phyloP scores from a whole-genome alignment of 805 yeast species.

The Pichia californica region DNA sequence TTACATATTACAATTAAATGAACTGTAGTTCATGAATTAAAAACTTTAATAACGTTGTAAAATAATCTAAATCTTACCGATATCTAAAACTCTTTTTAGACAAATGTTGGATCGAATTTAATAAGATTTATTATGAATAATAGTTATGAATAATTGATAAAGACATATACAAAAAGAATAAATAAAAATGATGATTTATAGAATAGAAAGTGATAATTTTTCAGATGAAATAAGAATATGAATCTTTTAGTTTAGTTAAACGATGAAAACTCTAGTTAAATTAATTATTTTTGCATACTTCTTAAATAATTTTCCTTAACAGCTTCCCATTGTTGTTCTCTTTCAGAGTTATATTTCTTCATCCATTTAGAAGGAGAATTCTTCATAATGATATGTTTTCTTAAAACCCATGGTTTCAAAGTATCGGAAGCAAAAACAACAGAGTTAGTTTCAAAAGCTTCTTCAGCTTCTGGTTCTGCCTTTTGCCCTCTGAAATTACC shows the following conservation, averaged over 20 bases:
- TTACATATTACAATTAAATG: too few relatives aligned
- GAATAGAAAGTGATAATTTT: conserved; percentile 11
- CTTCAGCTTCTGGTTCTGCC: conserved; percentile 65
- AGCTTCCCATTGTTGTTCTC: conserved; percentile 28
- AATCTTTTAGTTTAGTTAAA: too few relatives aligned
- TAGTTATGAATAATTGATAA: neutral
- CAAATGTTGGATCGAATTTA: too few relatives aligned
- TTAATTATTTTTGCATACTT: conserved; percentile 29
- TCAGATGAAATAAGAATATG: too few relatives aligned
- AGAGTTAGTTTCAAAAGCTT: conserved; percentile 67
- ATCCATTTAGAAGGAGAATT: conserved; percentile 33
- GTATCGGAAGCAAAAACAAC: conserved; percentile 30
- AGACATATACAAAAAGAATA: neutral
- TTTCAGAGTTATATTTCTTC: conserved; percentile 28
- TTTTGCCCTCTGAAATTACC: conserved; percentile 67
- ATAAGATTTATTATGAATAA: conserved; percentile 9
- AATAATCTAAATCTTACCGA: too few relatives aligned
- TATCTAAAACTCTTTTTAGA: too few relatives aligned
- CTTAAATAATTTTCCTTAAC: conserved; percentile 31
- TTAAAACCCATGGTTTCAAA: conserved; percentile 32
- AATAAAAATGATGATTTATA: conserved; percentile 5
- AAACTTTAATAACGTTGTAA: too few relatives aligned
- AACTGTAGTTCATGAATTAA: too few relatives aligned
- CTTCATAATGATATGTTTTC: conserved; percentile 35
- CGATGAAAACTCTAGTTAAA: too few relatives aligned